Base-by-base conservation (phyloP, 768 basidiomycete species). In the Chalciporus pseudorubinellus region DNA sequence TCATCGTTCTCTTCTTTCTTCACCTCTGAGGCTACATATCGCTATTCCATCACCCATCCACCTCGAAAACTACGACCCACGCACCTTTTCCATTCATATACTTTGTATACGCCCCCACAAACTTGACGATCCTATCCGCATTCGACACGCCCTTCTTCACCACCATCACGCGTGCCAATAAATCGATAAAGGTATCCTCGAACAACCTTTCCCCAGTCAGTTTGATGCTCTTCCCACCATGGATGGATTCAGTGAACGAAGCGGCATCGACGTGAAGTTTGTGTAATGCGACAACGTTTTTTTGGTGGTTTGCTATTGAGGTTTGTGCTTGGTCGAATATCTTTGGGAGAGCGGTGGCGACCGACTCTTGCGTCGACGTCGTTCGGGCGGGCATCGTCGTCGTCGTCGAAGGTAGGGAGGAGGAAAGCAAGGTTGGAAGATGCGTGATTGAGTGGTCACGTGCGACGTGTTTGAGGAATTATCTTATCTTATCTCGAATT, bases 291-390 rank as follows among this genome's bases (percentile, higher is more conserved):
- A 92, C 85, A 45, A 85, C 74, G 70, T 97, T 95, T 76, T 97
- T 97, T 55, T 86, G 84, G 68, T 98, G 94, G 66, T 91, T 93
- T 9, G 89, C 83, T 13, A 76, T 68, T 0, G 86, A 82, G 7
- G 65, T 72, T 65, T 94, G 91, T 0, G 77, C 88, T 70, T 95
- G 89, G 24, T 88, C 82, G 55, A 95, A 90, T 39, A 93, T 89
- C 29, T 78, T 81, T 1, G 62, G 55, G 39, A 63, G 56, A 0
- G 46, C 53, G 0, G 64, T 59, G 10, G 36, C 26, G 28, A 59
- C 46, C 6, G 57, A 36, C n/a, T 36, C 34, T n/a, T 16, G 34
- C 9, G 34, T 36, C n/a, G 14, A 51, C 18, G 16, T 31, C n/a
- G 51, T 50, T 38, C 34, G 46, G 1, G 58, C 58, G n/a, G 58